Evolutionary conservation across 2,329 filamentous ascomycete genomes (phyloP).

Genomic region (Colletotrichum caudatum): DNA sequence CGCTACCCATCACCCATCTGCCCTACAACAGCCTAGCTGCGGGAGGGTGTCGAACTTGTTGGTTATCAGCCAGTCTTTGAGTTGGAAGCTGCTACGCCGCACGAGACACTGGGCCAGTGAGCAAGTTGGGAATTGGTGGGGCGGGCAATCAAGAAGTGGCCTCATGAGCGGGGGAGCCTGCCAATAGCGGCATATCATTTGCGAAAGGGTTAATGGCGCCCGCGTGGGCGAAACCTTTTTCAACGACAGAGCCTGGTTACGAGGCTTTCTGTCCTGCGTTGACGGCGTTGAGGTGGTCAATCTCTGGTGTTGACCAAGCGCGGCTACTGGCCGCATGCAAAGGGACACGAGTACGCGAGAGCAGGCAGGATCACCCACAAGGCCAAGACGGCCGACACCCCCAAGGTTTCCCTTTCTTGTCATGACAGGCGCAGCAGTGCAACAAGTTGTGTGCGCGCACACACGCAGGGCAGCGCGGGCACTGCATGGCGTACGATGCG

Average conservation of each 20-base stretch:
- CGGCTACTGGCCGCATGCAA: background rate
- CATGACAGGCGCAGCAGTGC: constrained; percentile 35
- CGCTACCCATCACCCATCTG: constrained; percentile 24
- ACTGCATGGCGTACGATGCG: constrained; percentile 37
- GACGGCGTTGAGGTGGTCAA: background rate
- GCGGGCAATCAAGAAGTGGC: background rate
- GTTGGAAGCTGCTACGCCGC: constrained; percentile 32
- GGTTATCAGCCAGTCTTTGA: constrained; percentile 29
- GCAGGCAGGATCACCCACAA: constrained; percentile 4
- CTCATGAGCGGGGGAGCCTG: constrained; percentile 25
- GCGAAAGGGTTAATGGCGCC: constrained; percentile 8
- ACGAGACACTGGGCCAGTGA: background rate
- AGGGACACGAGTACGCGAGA: background rate
- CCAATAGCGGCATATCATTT: constrained; percentile 21
- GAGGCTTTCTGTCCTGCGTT: background rate
- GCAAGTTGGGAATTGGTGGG: constrained; percentile 13
- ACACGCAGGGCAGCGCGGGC: constrained; percentile 24
- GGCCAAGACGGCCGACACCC: constrained; percentile 7
- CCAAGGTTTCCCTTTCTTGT: constrained; percentile 14
- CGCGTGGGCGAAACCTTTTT: background rate
- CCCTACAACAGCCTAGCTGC: constrained; percentile 34
- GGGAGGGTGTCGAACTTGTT: constrained; percentile 6
- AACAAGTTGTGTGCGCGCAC: constrained; percentile 34
- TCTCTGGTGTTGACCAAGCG: background rate
- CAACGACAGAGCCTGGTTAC: background rate